Evolutionary conservation across 148 eudicot species (phyloP).

Genomic region (Chenopodium quinoa): DNA sequence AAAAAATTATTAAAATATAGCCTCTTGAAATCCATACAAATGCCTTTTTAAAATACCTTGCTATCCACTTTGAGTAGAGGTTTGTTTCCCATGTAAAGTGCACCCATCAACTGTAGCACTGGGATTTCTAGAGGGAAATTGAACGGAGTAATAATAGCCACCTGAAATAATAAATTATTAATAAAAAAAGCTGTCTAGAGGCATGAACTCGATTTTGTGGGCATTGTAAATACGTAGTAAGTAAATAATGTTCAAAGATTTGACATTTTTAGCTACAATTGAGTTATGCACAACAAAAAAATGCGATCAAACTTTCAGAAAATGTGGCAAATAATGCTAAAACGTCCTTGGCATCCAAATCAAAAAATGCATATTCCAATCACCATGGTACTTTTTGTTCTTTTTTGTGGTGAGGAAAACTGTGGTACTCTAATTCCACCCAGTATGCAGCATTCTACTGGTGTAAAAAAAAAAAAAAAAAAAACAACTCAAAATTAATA

Average conservation of each 20-base stretch:
- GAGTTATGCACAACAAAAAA: background rate
- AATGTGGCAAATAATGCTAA: background rate
- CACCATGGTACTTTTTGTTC: no score
- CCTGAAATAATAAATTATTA: constrained; percentile 43
- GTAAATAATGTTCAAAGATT: background rate
- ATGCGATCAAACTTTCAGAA: background rate
- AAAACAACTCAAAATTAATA: background rate
- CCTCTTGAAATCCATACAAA: no score
- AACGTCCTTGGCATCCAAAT: background rate
- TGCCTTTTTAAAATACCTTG: constrained; percentile 48
- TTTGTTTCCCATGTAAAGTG: constrained; percentile 99
- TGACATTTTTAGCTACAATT: constrained; percentile 5
- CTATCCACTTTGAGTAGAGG: constrained; percentile 96
- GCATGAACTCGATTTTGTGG: background rate
- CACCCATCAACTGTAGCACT: constrained; percentile 95
- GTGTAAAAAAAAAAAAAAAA: no score
- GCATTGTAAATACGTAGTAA: background rate
- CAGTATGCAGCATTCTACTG: background rate
- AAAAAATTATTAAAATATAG: no score
- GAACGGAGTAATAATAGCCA: constrained; percentile 86
- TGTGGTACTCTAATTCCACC: background rate
- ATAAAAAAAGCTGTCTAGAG: no score
- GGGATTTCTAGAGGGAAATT: constrained; percentile 98
- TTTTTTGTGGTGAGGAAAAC: no score
- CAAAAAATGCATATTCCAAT: constrained; percentile 7